These are phyloP conservation scores for Pseudoneurospora amorphoporcata DNA, from an alignment of 495 filamentous ascomycete species.

Conservation along the genomic window DNA sequence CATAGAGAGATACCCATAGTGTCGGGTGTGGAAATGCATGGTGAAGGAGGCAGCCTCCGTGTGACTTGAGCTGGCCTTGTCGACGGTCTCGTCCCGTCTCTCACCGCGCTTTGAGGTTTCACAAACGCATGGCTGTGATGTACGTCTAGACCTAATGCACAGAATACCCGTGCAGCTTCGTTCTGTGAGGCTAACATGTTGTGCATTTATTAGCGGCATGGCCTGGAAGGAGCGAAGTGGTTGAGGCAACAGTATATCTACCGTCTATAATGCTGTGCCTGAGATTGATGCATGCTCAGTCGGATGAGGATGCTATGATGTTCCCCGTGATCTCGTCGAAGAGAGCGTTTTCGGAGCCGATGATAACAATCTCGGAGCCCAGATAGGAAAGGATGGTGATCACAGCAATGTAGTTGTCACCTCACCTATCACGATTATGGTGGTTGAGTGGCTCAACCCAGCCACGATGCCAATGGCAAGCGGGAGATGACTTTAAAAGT, in stretches of 20 bases:
- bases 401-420: neutral
- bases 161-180: neutral
- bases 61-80: neutral
- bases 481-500: neutral
- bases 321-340: neutral
- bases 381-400: neutral
- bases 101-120: slow-evolving; percentile 20
- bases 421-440: neutral
- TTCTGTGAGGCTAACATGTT: neutral
- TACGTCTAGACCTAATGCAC: neutral
- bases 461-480: neutral
- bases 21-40: neutral
- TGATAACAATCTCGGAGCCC: neutral
- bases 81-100: neutral
- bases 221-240: neutral
- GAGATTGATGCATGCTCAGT: neutral
- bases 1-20: neutral
- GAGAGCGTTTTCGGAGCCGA: neutral
- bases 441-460: neutral
- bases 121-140: slow-evolving; percentile 3
- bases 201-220: neutral
- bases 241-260: neutral
- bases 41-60: neutral
- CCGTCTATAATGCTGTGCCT: neutral
- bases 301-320: neutral